A percentile compares a stretch with the other conserved stretches of the same genome.
Conservation (phyloP, 2,329 filamentous ascomycete species). For the Ustilaginoidea virens region DNA sequence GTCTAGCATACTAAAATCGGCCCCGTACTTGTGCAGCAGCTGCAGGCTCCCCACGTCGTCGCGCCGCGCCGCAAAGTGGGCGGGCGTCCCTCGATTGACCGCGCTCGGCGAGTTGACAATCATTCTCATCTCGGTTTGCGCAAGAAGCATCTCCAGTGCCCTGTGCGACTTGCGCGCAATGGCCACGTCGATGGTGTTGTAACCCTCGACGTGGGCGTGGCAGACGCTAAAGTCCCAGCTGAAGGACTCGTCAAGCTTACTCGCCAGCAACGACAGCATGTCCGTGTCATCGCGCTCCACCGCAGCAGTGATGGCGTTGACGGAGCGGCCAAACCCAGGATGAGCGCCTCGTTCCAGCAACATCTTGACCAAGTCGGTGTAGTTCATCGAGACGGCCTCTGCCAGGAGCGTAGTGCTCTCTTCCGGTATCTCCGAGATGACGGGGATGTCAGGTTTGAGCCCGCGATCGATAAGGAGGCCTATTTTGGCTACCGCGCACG, state of each 20-base stretch:
- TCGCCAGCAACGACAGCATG: not conserved
- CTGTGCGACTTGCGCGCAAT: not conserved
- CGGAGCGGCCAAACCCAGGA: not conserved
- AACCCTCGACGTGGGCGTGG: not conserved
- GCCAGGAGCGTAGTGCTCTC: not conserved
- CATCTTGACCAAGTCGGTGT: not conserved
- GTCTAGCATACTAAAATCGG: not conserved
- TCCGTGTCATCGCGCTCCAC: not conserved
- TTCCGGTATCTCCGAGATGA: not conserved
- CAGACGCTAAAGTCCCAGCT: not conserved
- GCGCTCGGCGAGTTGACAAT: conserved; percentile 1
- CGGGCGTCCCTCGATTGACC: conserved; percentile 2
- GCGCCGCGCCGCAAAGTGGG: not conserved
- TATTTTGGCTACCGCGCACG: not conserved
- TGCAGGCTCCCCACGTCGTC: not conserved
- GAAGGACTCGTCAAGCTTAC: not conserved
- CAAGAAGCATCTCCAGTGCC: conserved; percentile 1
- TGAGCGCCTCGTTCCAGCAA: conserved; percentile 1
- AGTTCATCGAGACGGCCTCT: not conserved
- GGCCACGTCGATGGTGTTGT: conserved; percentile 1
- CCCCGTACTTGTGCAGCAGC: not conserved
- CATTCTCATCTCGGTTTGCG: not conserved
- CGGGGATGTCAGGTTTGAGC: not conserved
- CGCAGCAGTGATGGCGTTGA: conserved; percentile 1
- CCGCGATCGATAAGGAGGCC: not conserved